Conservation (phyloP, 176 grass and related monocot species). For the Zoysia pacifica region DNA sequence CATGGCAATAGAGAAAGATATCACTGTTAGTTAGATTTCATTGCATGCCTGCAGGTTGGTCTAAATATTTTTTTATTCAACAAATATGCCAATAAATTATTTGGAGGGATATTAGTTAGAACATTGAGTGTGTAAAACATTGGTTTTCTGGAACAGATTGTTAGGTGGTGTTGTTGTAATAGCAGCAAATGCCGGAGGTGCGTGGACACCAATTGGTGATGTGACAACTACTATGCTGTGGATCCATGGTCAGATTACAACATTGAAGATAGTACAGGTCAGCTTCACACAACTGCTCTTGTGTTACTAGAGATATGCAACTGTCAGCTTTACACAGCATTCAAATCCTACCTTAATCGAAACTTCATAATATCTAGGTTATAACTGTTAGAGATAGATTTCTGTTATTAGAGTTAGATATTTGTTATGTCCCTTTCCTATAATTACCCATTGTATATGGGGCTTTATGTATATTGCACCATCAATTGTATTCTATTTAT, state of each 20-base stretch:
- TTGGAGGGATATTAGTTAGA: not conserved
- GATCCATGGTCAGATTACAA: constrained; percentile 94
- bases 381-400: too few relatives aligned
- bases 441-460: too few relatives aligned
- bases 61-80: not conserved
- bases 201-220: constrained; percentile 99
- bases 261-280: constrained; percentile 80
- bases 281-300: constrained; percentile 29
- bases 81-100: constrained; percentile 7
- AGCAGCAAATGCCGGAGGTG: constrained; percentile 93
- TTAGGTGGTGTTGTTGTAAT: constrained; percentile 94
- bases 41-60: not conserved
- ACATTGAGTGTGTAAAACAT: constrained; percentile 28
- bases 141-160: constrained; percentile 68
- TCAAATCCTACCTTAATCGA: too few relatives aligned
- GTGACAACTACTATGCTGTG: constrained; percentile 98
- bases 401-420: too few relatives aligned
- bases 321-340: too few relatives aligned
- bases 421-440: too few relatives aligned
- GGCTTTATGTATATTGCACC: too few relatives aligned
- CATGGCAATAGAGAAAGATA: not conserved
- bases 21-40: not conserved
- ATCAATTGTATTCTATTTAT: too few relatives aligned
- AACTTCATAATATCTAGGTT: too few relatives aligned
- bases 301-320: not conserved